These are phyloP conservation scores for Dioscorea zingiberensis DNA, from an alignment of 106 monocot species.

Conservation along the genomic window DNA sequence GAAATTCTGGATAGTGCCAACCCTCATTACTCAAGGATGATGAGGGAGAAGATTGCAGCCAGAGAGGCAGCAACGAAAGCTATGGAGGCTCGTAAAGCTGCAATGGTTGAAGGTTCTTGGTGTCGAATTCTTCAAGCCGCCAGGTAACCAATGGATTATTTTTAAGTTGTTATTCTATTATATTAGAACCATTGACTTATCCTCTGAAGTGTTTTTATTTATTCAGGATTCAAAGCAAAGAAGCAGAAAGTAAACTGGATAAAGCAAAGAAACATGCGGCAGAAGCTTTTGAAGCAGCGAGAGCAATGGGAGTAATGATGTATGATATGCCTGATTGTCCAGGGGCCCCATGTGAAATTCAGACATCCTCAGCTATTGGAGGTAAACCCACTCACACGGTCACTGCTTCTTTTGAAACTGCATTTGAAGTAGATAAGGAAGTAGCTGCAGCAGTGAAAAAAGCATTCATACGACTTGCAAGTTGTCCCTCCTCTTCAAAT, in stretches of 20 bases:
- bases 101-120: constrained; percentile 96
- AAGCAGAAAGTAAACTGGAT: constrained; percentile 53
- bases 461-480: constrained; percentile 62
- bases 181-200: too few relatives aligned
- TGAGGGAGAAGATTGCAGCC: constrained; percentile 87
- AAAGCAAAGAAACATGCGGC: constrained; percentile 44
- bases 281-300: constrained; percentile 75
- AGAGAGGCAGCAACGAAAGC: constrained; percentile 69
- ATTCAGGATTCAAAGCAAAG: constrained; percentile 59
- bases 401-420: constrained; percentile 79
- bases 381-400: constrained; percentile 51
- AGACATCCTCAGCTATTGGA: constrained; percentile 35
- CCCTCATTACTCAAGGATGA: constrained; percentile 80
- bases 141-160: constrained; percentile 30
- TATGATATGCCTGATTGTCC: constrained; percentile 63
- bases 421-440: constrained; percentile 82
- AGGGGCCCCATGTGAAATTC: constrained; percentile 35
- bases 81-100: constrained; percentile 72
- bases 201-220: too few relatives aligned
- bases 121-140: constrained; percentile 81
- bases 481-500: constrained; percentile 34
- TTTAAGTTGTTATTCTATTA: not conserved
- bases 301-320: constrained; percentile 75
- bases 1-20: constrained; percentile 71
- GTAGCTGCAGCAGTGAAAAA: constrained; percentile 69